Conservation (phyloP, 345 rosid species). For the Eucalyptus guilfoylei region DNA sequence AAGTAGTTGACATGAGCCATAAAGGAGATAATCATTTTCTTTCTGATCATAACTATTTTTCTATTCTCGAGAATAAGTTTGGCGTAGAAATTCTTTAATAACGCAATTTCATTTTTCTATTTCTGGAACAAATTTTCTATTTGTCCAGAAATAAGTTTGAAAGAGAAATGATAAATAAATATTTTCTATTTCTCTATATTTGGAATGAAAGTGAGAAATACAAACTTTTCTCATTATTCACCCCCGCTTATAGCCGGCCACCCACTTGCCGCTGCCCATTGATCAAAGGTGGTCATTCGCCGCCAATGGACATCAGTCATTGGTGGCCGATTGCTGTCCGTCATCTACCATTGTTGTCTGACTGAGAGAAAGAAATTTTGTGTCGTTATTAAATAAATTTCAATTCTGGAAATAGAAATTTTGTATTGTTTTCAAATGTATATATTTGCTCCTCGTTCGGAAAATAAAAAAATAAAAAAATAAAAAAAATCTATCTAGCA, state of each 20-base stretch:
- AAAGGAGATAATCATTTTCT: background rate
- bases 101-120: no score
- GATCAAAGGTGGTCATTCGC: fast-evolving
- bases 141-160: fast-evolving
- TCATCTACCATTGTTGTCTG: fast-evolving
- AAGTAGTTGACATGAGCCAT: background rate
- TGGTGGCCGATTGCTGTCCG: fast-evolving
- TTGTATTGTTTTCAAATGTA: no score
- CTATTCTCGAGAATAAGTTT: fast-evolving
- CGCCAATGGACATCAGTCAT: fast-evolving
- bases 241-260: fast-evolving
- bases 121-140: fast-evolving
- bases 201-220: no score
- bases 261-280: fast-evolving
- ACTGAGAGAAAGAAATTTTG: fast-evolving
- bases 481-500: no score
- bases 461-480: no score
- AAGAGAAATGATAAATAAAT: fast-evolving
- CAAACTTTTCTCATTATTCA: no score
- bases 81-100: fast-evolving
- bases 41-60: fast-evolving
- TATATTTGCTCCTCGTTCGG: no score
- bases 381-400: fast-evolving
- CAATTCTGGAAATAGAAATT: fast-evolving
- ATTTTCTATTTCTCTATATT: no score